Base-by-base conservation (phyloP, 495 filamentous ascomycete genomes). In the Penicillium herquei region DNA sequence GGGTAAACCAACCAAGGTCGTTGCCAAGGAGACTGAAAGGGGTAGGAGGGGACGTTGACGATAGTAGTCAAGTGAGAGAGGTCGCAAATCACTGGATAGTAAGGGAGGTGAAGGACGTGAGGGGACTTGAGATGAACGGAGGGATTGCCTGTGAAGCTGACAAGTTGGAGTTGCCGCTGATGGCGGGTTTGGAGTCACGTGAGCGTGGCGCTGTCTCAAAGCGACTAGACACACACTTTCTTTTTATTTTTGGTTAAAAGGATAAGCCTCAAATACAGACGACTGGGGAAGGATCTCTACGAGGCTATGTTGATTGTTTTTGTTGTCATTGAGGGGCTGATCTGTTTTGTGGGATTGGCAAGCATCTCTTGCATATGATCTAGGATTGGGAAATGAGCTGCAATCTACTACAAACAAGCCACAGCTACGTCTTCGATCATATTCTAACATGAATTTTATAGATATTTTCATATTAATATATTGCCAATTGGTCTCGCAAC, bases 161-260 rank as follows among this genome's bases (percentile, higher is more conserved):
- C 69, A 66, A 62, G 67, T 61, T 66, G 61, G 69, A 66, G 59
- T 69, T 64, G 70, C 66, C 65, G 59, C 63, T 58, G 58, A 63
- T 56, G 59, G 58, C 62, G 62, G 62, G 43, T 55, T 54, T 40
- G 50, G 39, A 45, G 52, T 66, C 63, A 66, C 63, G 63, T 66
- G 63, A 59, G 11, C 46, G 63, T 63, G 59, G 63, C 63, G 59
- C 54, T 59, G 61, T 63, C 59, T 54, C 65, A 61, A 59, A 56
- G 41, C 12, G 33, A 53, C 17, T 16, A 42, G 17, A 39, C 16
- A 17, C 37, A 51, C 49, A 51, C 18, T 21, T 44, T 26, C 41
- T 44, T 44, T 44, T 44, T 21, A 37, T 10, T 37, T 50, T 42
- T 41, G 12, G 35, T 6, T 44, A 17, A 39, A 49, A 39, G 39